phyloP scores from a whole-genome alignment of 192 early-diverging fungal genomes.

The Diversispora epigaea region DNA sequence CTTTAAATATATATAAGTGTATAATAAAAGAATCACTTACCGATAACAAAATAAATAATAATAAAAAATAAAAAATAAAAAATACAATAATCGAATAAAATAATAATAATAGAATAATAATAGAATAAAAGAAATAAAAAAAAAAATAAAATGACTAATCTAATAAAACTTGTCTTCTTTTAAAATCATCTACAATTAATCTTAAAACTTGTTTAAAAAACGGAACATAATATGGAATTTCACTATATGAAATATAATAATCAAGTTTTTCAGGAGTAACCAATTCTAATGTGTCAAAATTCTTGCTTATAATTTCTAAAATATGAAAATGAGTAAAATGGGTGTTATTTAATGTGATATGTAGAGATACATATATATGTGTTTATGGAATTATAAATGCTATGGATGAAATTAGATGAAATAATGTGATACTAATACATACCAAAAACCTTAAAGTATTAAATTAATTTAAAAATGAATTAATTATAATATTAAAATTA shows the following conservation, averaged over 20 bases:
- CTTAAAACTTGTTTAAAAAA: constrained; percentile 25
- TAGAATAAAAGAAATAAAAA: no score
- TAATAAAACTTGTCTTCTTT: background rate
- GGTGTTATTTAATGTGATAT: background rate
- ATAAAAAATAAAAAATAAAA: no score
- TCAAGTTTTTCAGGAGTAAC: background rate
- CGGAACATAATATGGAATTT: constrained; percentile 18
- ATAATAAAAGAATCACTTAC: no score
- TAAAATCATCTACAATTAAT: constrained; percentile 24
- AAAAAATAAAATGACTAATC: background rate
- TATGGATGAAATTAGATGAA: no score
- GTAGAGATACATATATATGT: no score
- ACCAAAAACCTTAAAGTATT: no score
- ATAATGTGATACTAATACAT: no score
- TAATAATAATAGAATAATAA: no score
- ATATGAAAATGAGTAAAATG: background rate
- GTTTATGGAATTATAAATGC: background rate
- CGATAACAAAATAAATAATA: no score
- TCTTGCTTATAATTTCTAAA: constrained; percentile 22
- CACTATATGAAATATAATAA: constrained; percentile 3
- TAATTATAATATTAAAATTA: background rate
- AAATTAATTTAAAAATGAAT: background rate
- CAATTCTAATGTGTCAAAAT: constrained; percentile 17
- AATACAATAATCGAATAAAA: no score
- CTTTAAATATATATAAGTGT: no score